Base-by-base conservation (phyloP, 129 eudicot species). In the Pulicaria dysenterica region DNA sequence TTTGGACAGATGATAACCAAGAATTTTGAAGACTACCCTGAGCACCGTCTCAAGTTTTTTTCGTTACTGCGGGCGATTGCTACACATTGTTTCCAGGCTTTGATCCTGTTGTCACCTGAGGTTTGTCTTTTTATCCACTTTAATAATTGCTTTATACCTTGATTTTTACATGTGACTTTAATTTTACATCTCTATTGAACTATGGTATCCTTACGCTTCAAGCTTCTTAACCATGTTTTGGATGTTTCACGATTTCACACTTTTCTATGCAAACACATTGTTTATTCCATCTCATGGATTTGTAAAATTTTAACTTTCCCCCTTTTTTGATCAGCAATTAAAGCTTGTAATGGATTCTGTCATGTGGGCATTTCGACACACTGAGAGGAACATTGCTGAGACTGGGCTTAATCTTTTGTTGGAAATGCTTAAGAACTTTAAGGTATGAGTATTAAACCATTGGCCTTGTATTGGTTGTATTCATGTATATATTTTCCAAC, bases 361-460 rank as follows among this genome's bases (percentile, higher is more conserved):
- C 43, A 95, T 95, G 73, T 95, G 99, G 99, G 97, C 97, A 12
- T 91, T 95, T 79, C 96, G 99, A 67, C 99, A 95, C 82, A 95
- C 99, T 45, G 99, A 91, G 61, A 76, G 97, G 79, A 95, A 95
- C 83, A 91, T 95, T 77, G 97, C 99, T 57, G 99, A 95, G 77
- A 91, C 97, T 10, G 99, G 99, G 36, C 87, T 95, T 41, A 95
- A 79, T 78, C 99, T 95, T 67, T 80, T 95, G 57, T 75, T 95
- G 75, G 99, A 90, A 82, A 91, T 95, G 96, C 84, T 91, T 65
- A 95, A 88, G 80, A 95, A 95, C 76, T 95, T 95, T 70, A 95
- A 91, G 96, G 97, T 95, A 48, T 66, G 14, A 38, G 79, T 66
- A 12, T 58, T 16, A 34, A 8, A 5, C n/a, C 37, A 13, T 58